Evolutionary conservation across 257 asterid species (phyloP), one percentile per base, ranked within the genome.

Genomic region (Salvia rosmarinus): DNA sequence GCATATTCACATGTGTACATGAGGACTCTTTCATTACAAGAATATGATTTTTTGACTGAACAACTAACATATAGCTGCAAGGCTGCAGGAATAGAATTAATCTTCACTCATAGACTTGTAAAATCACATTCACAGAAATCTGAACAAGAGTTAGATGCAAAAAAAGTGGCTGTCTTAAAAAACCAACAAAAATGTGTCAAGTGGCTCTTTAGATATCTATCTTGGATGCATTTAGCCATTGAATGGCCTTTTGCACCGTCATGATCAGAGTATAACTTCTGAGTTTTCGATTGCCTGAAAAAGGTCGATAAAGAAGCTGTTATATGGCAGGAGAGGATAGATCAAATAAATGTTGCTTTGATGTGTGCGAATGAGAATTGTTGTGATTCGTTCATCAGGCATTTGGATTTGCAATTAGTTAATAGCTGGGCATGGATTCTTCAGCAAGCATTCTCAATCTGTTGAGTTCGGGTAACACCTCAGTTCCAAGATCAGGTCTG

Each of bases 401-500:
- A 44, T 14, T 76, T 61, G 83, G 75, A 62, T 74, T 72, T 46
- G 50, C 23, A 69, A 25, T 34, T 28, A 61, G 17, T 35, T 51
- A 25, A 55, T 78, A 75, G 61, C 55, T 72, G 39, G 87, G 78
- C 82, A 84, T 76, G 56, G 81, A 67, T 79, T 90, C 95, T 71
- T 92, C 96, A 9, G 95, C 95, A 14, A 92, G 72, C 40, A 54
- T 65, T 60, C 91, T 76, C 72, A 90, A 72, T 77, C 94, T 85
- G 68, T 90, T 78, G 21, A 92, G 93, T 77, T 85, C 95, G 2
- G 96, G 97, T 70, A 92, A 64, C 19, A 92, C 79, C 62, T 68
- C 84, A 1, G 47, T 73, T 28, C 85, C 88, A 19, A 90, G 93
- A 67, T 88, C 95, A 19, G 98, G 98, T 69, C 98, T 84, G 63